These are phyloP conservation scores for Ganoderma leucocontextum DNA, from an alignment of 1,284 basidiomycete species.

Conservation along the genomic window DNA sequence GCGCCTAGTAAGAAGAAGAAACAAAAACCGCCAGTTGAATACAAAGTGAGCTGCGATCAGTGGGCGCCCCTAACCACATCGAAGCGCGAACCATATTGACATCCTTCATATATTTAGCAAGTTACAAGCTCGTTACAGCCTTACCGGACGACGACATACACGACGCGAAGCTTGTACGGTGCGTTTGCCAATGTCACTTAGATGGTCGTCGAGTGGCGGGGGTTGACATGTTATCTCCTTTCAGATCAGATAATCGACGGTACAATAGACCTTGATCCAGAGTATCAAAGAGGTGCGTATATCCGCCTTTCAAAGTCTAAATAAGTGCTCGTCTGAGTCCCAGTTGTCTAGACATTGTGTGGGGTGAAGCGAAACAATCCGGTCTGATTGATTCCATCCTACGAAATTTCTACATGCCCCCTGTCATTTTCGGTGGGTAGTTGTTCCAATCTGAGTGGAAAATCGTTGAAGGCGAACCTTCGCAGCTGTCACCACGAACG, in stretches of 20 bases:
- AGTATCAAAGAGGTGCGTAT: slow-evolving; percentile 58
- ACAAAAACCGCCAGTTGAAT: slow-evolving; percentile 42
- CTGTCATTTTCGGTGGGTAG: slow-evolving; percentile 71
- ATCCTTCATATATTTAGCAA: slow-evolving; percentile 17
- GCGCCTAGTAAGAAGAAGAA: slow-evolving; percentile 33
- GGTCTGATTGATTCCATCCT: slow-evolving; percentile 52
- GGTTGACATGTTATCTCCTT: slow-evolving; percentile 9
- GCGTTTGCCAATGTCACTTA: slow-evolving; percentile 17
- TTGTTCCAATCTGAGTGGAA: slow-evolving; percentile 2
- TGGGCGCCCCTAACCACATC: background rate
- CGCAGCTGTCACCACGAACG: slow-evolving; percentile 53
- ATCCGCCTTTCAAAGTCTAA: background rate
- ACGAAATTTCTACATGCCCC: slow-evolving; percentile 55
- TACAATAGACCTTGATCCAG: slow-evolving; percentile 57
- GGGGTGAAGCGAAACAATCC: slow-evolving; percentile 55
- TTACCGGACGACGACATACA: slow-evolving; percentile 53
- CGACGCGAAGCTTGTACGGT: slow-evolving; percentile 56
- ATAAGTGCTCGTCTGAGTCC: background rate
- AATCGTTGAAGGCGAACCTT: background rate
- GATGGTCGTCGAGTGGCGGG: background rate
- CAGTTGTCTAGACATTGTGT: slow-evolving; percentile 53
- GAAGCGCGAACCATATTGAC: slow-evolving; percentile 30
- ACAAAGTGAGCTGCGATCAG: slow-evolving; percentile 40
- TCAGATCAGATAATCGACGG: slow-evolving; percentile 57
- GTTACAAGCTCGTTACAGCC: slow-evolving; percentile 41